Conservation (phyloP, 768 basidiomycete species). For the Phaffia tasmanica region DNA sequence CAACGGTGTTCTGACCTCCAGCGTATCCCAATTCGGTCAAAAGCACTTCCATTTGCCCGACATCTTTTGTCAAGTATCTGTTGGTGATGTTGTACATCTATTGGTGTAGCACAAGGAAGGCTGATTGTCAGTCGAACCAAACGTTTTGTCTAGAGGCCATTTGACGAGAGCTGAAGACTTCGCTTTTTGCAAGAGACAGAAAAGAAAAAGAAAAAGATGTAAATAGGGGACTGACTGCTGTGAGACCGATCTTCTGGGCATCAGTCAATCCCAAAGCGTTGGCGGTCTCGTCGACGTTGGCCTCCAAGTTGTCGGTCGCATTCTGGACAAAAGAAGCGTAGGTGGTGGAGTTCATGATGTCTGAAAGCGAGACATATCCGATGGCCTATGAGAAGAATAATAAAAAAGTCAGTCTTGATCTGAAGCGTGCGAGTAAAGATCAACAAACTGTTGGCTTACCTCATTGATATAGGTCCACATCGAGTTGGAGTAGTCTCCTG, state of each 20-base stretch:
- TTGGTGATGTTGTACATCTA: constrained; percentile 30
- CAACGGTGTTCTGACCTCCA: constrained; percentile 37
- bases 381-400: background rate
- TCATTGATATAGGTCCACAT: constrained; percentile 26
- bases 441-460: constrained; percentile 10
- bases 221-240: background rate
- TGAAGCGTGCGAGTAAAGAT: background rate
- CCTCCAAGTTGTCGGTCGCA: constrained; percentile 17
- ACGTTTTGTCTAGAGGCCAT: background rate
- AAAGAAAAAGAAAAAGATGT: background rate
- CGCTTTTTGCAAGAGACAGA: background rate
- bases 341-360: constrained; percentile 20
- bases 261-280: background rate
- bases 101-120: background rate
- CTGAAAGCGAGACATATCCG: constrained; percentile 19
- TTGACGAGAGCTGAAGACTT: no score
- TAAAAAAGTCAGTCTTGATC: background rate
- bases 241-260: constrained; percentile 19
- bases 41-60: constrained; percentile 32
- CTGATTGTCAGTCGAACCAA: background rate
- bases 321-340: constrained; percentile 10
- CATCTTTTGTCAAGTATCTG: constrained; percentile 29
- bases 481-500: constrained; percentile 17
- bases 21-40: constrained; percentile 33
- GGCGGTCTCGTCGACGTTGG: constrained; percentile 13